Base-by-base conservation (phyloP, 2,329 filamentous ascomycete species). In the Trichoderma harzianum region DNA sequence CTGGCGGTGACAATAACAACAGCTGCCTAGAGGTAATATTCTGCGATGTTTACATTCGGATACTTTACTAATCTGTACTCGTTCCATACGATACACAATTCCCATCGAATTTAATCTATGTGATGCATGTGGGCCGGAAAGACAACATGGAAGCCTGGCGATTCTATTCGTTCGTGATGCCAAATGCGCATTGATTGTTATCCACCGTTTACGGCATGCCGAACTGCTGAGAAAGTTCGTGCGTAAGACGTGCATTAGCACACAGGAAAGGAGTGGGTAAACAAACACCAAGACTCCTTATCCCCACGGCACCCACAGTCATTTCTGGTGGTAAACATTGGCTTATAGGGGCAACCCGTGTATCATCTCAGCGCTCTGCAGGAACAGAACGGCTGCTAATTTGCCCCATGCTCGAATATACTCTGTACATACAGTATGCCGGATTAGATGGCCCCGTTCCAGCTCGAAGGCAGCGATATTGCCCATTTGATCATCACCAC, bases 231-330 rank as follows among this genome's bases (percentile, higher is more conserved):
- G 34, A 51, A 51, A 21, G 43, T 51, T 51, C 43, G 43, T 51
- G 43, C 43, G 65, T 68, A 60, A 68, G 65, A 68, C 65, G 32
- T 69, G 66, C 66, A 69, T 69, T 69, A 69, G 66, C 55, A 57
- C 64, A 28, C 51, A 58, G 30, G 11, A 28, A 28, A 43, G 64
- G 51, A 67, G 64, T 67, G 66, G 66, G 66, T 69, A 68, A 68
- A 69, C 66, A 69, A 69, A 68, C 53, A 60, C 53, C 51, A 47
- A 68, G 14, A 14, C 53, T 68, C 65, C 53, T 68, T 68, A 47
- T 69, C 66, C 36, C 55, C 26, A 28, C 51, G 36, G 36, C 66
- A 65, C 21, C 63, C 63, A 65, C 63, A 53, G 43, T 53, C 55
- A 34, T 34, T 47, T 60, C 30, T 39, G n/a, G n/a, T n/a, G n/a